phyloP scores from a whole-genome alignment of 2,329 filamentous ascomycete species.

The Sordariomycetes sp. region DNA sequence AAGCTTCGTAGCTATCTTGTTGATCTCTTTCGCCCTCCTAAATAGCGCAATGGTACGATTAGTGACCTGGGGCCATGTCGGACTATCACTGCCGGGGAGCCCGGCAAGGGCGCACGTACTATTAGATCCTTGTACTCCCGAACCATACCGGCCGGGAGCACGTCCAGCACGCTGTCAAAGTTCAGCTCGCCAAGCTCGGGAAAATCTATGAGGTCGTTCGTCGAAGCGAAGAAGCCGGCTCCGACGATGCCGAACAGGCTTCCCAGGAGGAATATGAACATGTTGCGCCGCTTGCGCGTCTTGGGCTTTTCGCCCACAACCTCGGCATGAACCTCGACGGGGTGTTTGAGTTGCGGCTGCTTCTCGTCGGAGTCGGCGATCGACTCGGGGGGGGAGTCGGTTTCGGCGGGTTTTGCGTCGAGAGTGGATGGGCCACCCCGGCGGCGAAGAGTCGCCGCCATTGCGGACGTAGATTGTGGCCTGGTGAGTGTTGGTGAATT shows the following conservation, averaged over 20 bases:
- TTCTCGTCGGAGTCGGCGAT: slow-evolving; percentile 2
- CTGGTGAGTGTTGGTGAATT: neutral
- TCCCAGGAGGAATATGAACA: slow-evolving; percentile 77
- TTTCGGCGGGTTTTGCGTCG: slow-evolving; percentile 5
- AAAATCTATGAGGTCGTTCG: slow-evolving; percentile 80
- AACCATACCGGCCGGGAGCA: slow-evolving; percentile 74
- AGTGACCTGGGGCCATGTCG: neutral
- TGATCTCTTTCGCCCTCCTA: slow-evolving; percentile 75
- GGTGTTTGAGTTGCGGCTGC: slow-evolving; percentile 11
- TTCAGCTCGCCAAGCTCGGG: slow-evolving; percentile 61
- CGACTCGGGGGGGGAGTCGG: slow-evolving; percentile 3
- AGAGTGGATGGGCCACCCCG: slow-evolving; percentile 1
- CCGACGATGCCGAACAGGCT: slow-evolving; percentile 83
- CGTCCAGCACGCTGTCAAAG: slow-evolving; percentile 78
- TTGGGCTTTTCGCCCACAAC: slow-evolving; percentile 33
- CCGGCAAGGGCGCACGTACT: slow-evolving; percentile 36
- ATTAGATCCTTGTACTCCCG: slow-evolving; percentile 79
- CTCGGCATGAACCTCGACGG: slow-evolving; percentile 21
- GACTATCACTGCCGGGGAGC: neutral
- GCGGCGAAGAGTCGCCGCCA: slow-evolving; percentile 6
- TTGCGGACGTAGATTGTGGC: neutral
- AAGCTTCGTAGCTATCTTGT: slow-evolving; percentile 84
- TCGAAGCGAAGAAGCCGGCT: slow-evolving; percentile 82
- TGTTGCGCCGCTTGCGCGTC: slow-evolving; percentile 61
- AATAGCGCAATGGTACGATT: slow-evolving; percentile 5